phyloP scores from a whole-genome alignment of 257 asterid genomes.

The Petunia axillaris region DNA sequence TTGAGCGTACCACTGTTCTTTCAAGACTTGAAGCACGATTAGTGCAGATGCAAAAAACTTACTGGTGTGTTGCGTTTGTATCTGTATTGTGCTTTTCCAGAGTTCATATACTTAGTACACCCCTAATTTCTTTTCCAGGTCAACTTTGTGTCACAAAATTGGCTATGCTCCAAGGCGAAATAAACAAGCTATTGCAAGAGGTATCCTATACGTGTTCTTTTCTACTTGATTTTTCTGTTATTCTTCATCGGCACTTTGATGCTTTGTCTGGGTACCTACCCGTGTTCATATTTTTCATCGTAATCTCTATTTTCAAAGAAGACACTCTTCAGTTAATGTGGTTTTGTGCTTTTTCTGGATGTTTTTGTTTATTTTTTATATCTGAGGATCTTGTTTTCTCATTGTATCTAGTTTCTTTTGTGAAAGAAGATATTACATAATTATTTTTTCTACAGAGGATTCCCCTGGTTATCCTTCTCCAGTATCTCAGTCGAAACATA shows the following conservation, averaged over 20 bases:
- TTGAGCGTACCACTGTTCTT: conserved; percentile 91
- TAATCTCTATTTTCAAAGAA: background rate
- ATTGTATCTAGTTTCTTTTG: conserved; percentile 13
- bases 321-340: background rate
- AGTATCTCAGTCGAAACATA: conserved; percentile 39
- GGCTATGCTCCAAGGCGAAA: conserved; percentile 78
- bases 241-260: background rate
- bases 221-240: background rate
- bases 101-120: conserved; percentile 6
- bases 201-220: conserved; percentile 32
- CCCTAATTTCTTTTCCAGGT: conserved; percentile 53
- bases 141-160: conserved; percentile 68
- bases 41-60: conserved; percentile 74
- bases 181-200: conserved; percentile 51
- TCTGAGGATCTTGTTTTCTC: conserved; percentile 8
- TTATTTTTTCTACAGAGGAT: conserved; percentile 42
- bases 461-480: conserved; percentile 42
- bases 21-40: conserved; percentile 78
- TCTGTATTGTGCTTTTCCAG: conserved; percentile 24
- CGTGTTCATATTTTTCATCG: conserved; percentile 6
- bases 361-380: background rate
- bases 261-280: background rate
- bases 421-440: background rate
- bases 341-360: background rate
- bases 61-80: conserved; percentile 63